phyloP scores from a whole-genome alignment of 2,329 filamentous ascomycete species.

The Xylariaceae sp. region DNA sequence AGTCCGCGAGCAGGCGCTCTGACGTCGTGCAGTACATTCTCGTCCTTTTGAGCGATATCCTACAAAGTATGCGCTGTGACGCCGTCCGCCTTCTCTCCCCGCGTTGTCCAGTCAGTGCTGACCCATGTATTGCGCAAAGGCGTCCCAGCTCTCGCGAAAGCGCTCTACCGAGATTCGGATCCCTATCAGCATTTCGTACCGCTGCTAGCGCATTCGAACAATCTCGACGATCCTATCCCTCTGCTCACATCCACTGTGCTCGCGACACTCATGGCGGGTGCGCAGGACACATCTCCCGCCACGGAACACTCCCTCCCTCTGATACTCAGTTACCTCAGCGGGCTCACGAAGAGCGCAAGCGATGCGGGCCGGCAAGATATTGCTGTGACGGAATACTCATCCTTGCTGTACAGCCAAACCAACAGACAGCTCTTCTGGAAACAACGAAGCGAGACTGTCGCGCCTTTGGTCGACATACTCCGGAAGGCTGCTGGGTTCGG shows the following conservation, averaged over 20 bases:
- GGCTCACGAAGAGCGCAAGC: conserved; percentile 68
- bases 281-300: conserved; percentile 58
- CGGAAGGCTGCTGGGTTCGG: conserved; percentile 69
- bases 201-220: conserved; percentile 74
- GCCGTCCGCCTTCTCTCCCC: not conserved
- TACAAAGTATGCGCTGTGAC: conserved; percentile 60
- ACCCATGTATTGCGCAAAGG: conserved; percentile 39
- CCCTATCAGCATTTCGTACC: conserved; percentile 81
- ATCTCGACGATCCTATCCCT: conserved; percentile 72
- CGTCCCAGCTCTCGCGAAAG: conserved; percentile 71
- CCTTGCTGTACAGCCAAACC: conserved; percentile 69
- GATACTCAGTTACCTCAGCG: conserved; percentile 81
- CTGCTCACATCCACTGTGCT: conserved; percentile 86
- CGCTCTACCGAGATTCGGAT: conserved; percentile 69
- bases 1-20: conserved; percentile 76
- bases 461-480: conserved; percentile 77
- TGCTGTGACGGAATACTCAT: conserved; percentile 85
- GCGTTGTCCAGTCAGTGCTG: not conserved
- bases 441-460: conserved; percentile 78
- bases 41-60: conserved; percentile 80
- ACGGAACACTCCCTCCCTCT: conserved; percentile 71
- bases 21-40: conserved; percentile 95
- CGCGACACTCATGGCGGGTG: conserved; percentile 68
- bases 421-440: conserved; percentile 86
- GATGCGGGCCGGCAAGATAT: conserved; percentile 94